Base-by-base conservation (phyloP, 2,329 filamentous ascomycete genomes). In the Colletotrichum lupini region DNA sequence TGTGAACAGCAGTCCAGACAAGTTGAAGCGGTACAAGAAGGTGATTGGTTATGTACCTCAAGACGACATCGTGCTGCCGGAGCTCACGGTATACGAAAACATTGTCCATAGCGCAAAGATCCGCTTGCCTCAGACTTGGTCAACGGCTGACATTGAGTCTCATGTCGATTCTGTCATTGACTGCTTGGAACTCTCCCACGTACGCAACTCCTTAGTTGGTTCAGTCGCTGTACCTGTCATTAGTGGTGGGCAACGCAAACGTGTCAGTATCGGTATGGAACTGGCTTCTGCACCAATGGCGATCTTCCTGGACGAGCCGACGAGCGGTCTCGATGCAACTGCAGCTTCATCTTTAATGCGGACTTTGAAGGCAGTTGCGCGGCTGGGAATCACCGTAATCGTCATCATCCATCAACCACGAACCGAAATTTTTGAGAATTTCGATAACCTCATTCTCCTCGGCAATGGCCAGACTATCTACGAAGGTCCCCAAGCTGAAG, bases 11-110 rank as follows among this genome's bases (percentile, higher is more conserved):
- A 80, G 82, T 5, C 82, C 85, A 0, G 83, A 85, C 14, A 84
- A 84, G 74, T 83, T 88, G 80, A 83, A 83, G 76, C 81, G 82
- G 55, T 91, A 89, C 79, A 90, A 88, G 79, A 90, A 90, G 77
- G 82, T 91, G 70, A 90, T 91, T 30, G 89, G 89, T 26, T 91
- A 90, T 72, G 89, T 92, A 3, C 89, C 90, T 1, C 89, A 92
- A 76, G 88, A 91, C 74, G 90, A 91, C 77, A 85, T 91, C 30
- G 85, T 91, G 3, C 82, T 91, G 11, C 87, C 89, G 0, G 88
- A 92, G 77, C 79, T 92, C 58, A 92, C 89, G 0, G 89, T 92
- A 5, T 85, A 86, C 63, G 90, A 92, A 78, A 92, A 91, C 71
- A 90, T 92, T 55, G 80, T 90, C 5, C 89, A 91, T 74, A 90